Percentiles rank a stretch among this genome's conserved stretches.
phyloP scores from a whole-genome alignment of 352 stramenopile genomes.

The Globisporangium barbulae region DNA sequence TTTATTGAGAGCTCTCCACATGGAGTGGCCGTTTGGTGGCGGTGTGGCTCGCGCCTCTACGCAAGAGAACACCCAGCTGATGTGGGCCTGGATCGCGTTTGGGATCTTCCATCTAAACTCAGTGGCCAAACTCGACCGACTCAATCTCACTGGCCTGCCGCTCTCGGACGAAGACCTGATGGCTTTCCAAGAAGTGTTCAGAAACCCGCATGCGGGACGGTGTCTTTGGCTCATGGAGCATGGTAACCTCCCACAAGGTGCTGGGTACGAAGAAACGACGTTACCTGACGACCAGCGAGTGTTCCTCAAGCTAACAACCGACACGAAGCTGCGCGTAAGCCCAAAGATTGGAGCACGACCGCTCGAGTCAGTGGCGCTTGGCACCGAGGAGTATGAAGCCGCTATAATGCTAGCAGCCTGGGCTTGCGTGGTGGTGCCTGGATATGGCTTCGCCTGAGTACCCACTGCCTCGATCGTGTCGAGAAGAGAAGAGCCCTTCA shows the following conservation, averaged over 20 bases:
- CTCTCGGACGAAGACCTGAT: no score
- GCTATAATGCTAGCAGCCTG: conserved; percentile 21
- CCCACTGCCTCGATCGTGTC: conserved; percentile 1
- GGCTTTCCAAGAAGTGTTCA: no score
- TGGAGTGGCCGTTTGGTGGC: no score
- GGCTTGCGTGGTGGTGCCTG: conserved; percentile 34
- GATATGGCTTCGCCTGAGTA: conserved; percentile 33
- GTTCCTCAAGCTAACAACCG: conserved; percentile 21
- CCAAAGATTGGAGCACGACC: conserved; percentile 11
- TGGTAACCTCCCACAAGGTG: conserved; percentile 11
- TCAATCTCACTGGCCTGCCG: no score
- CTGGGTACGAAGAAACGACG: conserved; percentile 23
- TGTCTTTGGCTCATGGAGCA: no score
- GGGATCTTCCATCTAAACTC: no score
- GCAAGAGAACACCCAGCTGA: no score
- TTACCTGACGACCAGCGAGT: conserved; percentile 22
- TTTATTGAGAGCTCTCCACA: no score
- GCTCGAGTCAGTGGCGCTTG: conserved; percentile 8
- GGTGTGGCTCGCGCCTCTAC: no score
- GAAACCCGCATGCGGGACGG: no score
- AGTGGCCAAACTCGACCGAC: no score
- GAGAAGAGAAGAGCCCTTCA: conserved; percentile 6
- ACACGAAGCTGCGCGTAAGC: conserved; percentile 21
- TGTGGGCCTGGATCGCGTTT: no score
- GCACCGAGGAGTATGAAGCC: conserved; percentile 32